These are phyloP conservation scores for Trichoderma koningiopsis DNA, from an alignment of 2,329 filamentous ascomycete species.

Conservation along the genomic window DNA sequence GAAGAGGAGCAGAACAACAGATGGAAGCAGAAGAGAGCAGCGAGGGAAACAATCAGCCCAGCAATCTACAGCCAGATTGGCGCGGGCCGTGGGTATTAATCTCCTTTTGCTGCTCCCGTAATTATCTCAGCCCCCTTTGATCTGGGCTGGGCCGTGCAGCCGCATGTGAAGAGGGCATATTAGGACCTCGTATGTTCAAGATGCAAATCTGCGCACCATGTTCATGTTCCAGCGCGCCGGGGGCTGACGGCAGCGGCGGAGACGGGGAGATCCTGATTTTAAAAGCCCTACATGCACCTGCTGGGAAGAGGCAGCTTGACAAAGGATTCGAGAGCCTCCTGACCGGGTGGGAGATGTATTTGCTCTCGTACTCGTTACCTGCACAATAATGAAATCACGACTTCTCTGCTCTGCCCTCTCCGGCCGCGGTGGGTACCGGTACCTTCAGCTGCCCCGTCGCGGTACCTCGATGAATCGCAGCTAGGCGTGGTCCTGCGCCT, in stretches of 20 bases:
- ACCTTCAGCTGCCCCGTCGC: neutral
- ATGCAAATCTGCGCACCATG: constrained; percentile 24
- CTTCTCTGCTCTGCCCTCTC: neutral
- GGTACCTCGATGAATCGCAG: neutral
- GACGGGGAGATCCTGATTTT: constrained; percentile 24
- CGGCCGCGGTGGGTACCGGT: neutral
- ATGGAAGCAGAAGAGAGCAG: neutral
- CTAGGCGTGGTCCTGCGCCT: neutral
- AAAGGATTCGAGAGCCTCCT: neutral
- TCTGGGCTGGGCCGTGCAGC: neutral
- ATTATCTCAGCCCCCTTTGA: constrained; percentile 12
- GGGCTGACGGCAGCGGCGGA: constrained; percentile 15
- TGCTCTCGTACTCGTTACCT: neutral
- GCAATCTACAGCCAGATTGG: constrained; percentile 1
- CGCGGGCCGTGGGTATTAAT: constrained; percentile 15
- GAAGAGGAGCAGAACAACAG: neutral
- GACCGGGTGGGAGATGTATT: neutral
- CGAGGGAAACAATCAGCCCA: neutral
- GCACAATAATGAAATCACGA: neutral
- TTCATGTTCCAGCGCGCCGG: neutral
- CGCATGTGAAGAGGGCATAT: neutral
- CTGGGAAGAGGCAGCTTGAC: neutral
- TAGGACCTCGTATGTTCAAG: constrained; percentile 6
- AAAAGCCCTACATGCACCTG: neutral
- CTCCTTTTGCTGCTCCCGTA: neutral